Conservation (phyloP, 257 asterid genomes). For the Fraxinus cuspidata region DNA sequence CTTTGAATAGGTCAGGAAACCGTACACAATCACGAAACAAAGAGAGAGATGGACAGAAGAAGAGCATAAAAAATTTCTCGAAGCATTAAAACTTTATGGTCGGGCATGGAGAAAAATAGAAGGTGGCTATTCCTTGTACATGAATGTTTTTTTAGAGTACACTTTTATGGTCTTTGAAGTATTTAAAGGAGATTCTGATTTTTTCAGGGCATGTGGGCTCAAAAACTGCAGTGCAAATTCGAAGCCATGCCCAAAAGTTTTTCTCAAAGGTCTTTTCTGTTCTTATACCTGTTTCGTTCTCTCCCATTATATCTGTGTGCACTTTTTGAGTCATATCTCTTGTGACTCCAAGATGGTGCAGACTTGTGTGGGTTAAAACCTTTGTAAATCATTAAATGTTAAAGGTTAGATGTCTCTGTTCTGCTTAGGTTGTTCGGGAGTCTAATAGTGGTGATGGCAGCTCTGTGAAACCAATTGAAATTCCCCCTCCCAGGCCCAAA, state of each 20-base stretch:
- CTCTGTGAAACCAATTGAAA: constrained; percentile 63
- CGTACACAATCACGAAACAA: constrained; percentile 89
- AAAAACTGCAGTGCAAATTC: constrained; percentile 93
- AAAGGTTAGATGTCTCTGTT: constrained; percentile 15
- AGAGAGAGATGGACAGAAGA: constrained; percentile 96
- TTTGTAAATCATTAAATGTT: not conserved
- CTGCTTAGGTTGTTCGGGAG: constrained; percentile 73
- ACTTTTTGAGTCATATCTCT: constrained; percentile 49
- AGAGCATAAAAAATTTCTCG: constrained; percentile 82
- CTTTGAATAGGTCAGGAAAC: constrained; percentile 66
- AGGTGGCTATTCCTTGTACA: constrained; percentile 43
- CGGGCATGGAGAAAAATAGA: constrained; percentile 96
- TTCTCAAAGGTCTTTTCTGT: constrained; percentile 73
- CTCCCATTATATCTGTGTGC: constrained; percentile 48
- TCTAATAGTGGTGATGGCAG: constrained; percentile 44
- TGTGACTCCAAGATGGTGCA: constrained; percentile 45
- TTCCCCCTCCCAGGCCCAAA: constrained; percentile 98
- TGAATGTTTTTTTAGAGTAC: not conserved
- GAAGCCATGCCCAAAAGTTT: constrained; percentile 98
- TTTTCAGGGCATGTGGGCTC: constrained; percentile 82
- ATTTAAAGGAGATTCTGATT: constrained; percentile 14
- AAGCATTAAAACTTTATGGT: constrained; percentile 85
- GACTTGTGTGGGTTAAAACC: constrained; percentile 1
- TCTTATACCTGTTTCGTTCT: constrained; percentile 30
- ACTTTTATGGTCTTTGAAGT: not conserved